Percentiles rank a stretch among this genome's conserved stretches.
These are phyloP conservation scores for Penicillium fuscoglaucum DNA, from an alignment of 2,329 filamentous ascomycete genomes.

Conservation along the genomic window DNA sequence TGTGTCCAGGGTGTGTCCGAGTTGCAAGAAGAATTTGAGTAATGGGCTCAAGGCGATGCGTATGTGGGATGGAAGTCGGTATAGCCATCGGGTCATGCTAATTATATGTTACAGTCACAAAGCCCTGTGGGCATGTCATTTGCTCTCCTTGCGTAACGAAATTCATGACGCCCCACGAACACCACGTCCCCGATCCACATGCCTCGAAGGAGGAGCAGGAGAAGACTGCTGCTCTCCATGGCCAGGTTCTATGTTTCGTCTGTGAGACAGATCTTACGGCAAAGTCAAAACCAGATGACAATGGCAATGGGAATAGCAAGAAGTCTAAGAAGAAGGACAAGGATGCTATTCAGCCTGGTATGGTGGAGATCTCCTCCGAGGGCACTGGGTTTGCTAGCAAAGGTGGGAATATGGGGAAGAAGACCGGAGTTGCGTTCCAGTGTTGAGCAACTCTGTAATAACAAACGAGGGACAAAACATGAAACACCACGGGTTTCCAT, in stretches of 20 bases:
- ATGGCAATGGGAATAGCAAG: conserved; percentile 28
- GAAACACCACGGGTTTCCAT: conserved; percentile 2
- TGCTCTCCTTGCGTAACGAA: conserved; percentile 82
- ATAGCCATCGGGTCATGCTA: not conserved
- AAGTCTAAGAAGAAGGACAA: conserved; percentile 42
- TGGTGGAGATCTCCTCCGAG: conserved; percentile 79
- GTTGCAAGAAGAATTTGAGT: conserved; percentile 77
- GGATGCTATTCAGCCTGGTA: conserved; percentile 64
- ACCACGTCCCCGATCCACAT: conserved; percentile 58
- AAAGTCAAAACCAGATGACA: conserved; percentile 27
- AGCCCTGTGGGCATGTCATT: conserved; percentile 87
- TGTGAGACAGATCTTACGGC: conserved; percentile 75
- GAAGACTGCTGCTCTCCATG: conserved; percentile 35
- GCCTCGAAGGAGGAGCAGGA: conserved; percentile 53
- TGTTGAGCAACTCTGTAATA: conserved; percentile 53
- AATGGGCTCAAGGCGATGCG: conserved; percentile 78
- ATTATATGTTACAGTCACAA: conserved; percentile 57
- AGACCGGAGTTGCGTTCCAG: conserved; percentile 76
- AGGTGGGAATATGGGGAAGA: conserved; percentile 80
- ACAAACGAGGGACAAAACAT: not conserved
- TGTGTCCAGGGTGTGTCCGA: conserved; percentile 67
- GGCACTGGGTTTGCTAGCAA: conserved; percentile 90
- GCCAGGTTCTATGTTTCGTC: conserved; percentile 72
- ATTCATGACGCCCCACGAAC: conserved; percentile 66
- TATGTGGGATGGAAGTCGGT: conserved; percentile 30